phyloP scores from a whole-genome alignment of 2,329 filamentous ascomycete species.

The Fusarium ambrosium region DNA sequence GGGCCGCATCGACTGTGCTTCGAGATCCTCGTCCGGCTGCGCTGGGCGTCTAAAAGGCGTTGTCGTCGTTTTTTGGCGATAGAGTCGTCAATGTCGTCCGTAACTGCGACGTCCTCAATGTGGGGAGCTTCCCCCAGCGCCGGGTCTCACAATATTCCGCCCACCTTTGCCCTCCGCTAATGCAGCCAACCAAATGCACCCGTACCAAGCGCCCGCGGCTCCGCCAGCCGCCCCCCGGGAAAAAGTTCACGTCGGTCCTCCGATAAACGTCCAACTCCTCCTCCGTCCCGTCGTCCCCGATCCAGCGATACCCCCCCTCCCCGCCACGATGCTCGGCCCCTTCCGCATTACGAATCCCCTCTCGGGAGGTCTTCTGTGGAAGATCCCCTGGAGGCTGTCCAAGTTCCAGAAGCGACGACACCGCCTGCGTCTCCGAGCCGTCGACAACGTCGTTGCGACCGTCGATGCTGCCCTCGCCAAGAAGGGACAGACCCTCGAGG shows the following conservation, averaged over 20 bases:
- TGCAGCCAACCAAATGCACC: constrained; percentile 24
- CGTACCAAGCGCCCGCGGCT: constrained; percentile 27
- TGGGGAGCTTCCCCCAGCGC: constrained; percentile 14
- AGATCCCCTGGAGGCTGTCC: constrained; percentile 96
- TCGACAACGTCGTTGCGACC: constrained; percentile 89
- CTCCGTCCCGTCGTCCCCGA: constrained; percentile 10
- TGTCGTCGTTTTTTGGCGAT: constrained; percentile 10
- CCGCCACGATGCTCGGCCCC: constrained; percentile 79
- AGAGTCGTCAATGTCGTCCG: constrained; percentile 7
- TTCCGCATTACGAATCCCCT: constrained; percentile 85
- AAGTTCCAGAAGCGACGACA: constrained; percentile 91
- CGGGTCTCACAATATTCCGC: constrained; percentile 49
- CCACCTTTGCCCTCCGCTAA: constrained; percentile 26
- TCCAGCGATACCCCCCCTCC: constrained; percentile 21
- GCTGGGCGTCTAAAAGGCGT: not conserved
- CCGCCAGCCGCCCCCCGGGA: constrained; percentile 31
- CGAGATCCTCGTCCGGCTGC: not conserved
- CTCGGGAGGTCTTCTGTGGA: constrained; percentile 89
- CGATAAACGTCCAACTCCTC: constrained; percentile 32
- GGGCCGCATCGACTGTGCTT: constrained; percentile 45
- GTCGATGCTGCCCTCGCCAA: constrained; percentile 83
- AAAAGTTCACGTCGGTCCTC: constrained; percentile 42
- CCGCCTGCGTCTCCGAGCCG: constrained; percentile 82
- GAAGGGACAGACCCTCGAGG: constrained; percentile 78
- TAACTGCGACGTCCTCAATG: constrained; percentile 1